Percentiles rank a stretch among this genome's conserved stretches.
phyloP scores from a whole-genome alignment of 2,329 filamentous ascomycete species.

The Karstenula rhodostoma region DNA sequence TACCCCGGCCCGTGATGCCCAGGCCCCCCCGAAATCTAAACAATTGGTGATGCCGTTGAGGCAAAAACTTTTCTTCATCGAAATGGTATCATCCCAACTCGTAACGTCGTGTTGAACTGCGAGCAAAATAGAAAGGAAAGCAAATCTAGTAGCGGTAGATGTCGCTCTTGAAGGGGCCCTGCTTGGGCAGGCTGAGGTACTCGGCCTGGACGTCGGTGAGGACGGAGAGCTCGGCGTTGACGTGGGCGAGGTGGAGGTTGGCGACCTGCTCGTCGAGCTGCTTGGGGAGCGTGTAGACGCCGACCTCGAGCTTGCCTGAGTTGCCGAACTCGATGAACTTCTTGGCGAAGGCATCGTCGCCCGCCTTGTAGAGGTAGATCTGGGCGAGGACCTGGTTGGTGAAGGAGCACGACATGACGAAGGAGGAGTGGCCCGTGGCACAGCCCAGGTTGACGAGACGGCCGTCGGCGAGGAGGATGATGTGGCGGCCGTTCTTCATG shows the following conservation, averaged over 20 bases:
- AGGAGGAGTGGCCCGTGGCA: conserved; percentile 98
- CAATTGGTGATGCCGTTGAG: conserved; percentile 66
- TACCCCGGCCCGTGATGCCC: conserved; percentile 16
- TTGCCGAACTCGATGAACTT: conserved; percentile 98
- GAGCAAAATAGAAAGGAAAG: conserved; percentile 37
- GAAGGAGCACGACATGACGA: conserved; percentile 99
- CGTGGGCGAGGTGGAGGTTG: conserved; percentile 88
- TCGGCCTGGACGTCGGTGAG: conserved; percentile 88
- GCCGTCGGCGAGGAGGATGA: conserved; percentile 98
- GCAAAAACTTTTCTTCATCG: conserved; percentile 62
- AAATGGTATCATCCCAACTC: conserved; percentile 64
- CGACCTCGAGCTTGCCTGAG: conserved; percentile 85
- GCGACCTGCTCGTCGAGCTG: conserved; percentile 99
- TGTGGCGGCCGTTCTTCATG: conserved; percentile 92
- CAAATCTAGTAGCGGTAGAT: conserved; percentile 68
- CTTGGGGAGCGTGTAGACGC: conserved; percentile 98
- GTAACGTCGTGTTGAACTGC: conserved; percentile 66
- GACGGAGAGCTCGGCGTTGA: conserved; percentile 91
- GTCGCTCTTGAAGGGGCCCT: conserved; percentile 96
- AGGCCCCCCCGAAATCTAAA: conserved; percentile 31
- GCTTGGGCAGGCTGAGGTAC: conserved; percentile 84
- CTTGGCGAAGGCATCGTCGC: conserved; percentile 84
- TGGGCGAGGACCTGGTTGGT: conserved; percentile 99
- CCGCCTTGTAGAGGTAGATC: conserved; percentile 96
- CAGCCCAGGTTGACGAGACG: conserved; percentile 99